Base-by-base conservation (phyloP, 495 filamentous ascomycete species). In the Lasiosphaeria miniovina region DNA sequence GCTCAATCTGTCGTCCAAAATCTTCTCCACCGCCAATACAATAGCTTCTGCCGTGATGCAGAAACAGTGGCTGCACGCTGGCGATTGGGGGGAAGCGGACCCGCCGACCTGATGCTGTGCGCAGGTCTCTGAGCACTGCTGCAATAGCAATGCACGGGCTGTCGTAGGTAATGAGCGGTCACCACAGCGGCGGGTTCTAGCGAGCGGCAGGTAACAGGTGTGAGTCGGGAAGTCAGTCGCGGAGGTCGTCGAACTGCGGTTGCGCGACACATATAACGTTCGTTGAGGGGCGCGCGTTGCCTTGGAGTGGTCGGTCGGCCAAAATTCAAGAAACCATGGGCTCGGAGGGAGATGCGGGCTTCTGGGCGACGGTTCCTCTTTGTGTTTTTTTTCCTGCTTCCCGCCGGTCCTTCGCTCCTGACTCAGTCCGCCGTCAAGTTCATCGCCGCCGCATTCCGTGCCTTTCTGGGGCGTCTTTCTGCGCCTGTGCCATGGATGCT, bases 231-330 rank as follows among this genome's bases (percentile, higher is more conserved):
- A 49, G 58, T 54, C 55, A 55, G 51, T 45, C 48, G n/a, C 11
- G 31, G 55, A 57, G 52, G 60, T 32, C 45, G 57, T 43, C 50
- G 34, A 57, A 48, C 52, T 31, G 34, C 54, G n/a, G 58, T 52
- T 49, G 51, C 46, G 45, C 54, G 41, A 58, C 55, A 52, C 60
- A 64, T 65, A 65, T 60, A 53, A 64, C 58, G 65, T 14, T n/a
- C 11, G 43, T 46, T 14, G 43, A n/a, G 1, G 43, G 43, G 43
- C 43, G 43, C 43, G 43, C 43, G 43, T n/a, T 11, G 12, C 43
- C 15, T 46, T 46, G 43, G 24, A 24, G 24, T 24, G 24, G 24
- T 24, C 24, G 24, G 24, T 24, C 46, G 24, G 24, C 24, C 24
- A 24, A 24, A 24, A 24, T 24, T 24, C 24, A 24, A 24, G 24